Evolutionary conservation across 129 eudicot genomes (phyloP).

Genomic region (Solidago caesia): DNA sequence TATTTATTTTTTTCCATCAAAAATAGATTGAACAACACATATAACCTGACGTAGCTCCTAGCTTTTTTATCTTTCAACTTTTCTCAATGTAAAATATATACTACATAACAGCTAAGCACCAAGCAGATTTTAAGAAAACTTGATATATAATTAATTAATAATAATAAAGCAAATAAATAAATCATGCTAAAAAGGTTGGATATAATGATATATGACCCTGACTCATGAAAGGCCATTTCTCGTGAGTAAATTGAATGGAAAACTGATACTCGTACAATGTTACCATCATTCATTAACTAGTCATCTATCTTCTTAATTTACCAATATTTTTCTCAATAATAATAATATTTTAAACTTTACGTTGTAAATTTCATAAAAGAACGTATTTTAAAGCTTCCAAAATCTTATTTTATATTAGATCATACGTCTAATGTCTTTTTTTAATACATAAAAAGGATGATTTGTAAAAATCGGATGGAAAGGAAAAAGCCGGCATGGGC

Average conservation of each 20-base stretch:
- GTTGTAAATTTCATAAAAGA: background rate
- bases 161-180: slow-evolving; percentile 18
- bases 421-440: background rate
- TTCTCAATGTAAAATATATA: too few species aligned
- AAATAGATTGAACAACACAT: too few species aligned
- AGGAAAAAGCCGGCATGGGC: slow-evolving; percentile 37
- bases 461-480: background rate
- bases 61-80: too few species aligned
- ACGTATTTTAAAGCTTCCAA: background rate
- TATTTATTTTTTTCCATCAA: too few species aligned
- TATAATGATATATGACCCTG: slow-evolving; percentile 4
- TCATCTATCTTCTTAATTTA: slow-evolving; percentile 16
- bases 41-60: too few species aligned
- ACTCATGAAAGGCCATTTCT: slow-evolving; percentile 20
- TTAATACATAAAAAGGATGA: background rate
- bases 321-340: background rate
- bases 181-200: slow-evolving; percentile 30
- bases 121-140: too few species aligned
- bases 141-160: too few species aligned
- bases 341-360: background rate
- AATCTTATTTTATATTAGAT: too few species aligned
- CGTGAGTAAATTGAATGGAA: slow-evolving; percentile 37
- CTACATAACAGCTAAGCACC: too few species aligned
- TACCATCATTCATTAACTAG: slow-evolving; percentile 21
- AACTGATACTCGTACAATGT: slow-evolving; percentile 2